Evolutionary conservation across 768 basidiomycete genomes (phyloP).

Genomic region (Lactifluus piperatus): DNA sequence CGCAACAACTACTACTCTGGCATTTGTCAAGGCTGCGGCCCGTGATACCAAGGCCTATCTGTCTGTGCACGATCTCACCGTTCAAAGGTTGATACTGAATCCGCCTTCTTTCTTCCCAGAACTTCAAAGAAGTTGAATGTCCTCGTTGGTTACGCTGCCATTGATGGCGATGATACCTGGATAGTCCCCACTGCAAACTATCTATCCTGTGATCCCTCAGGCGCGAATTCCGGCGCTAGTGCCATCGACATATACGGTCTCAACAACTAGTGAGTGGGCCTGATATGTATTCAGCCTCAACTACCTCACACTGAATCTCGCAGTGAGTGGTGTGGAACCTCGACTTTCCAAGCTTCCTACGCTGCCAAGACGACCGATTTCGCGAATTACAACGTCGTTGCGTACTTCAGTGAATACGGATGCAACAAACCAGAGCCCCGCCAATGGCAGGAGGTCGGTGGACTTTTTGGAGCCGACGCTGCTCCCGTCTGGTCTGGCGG

Average conservation of each 20-base stretch:
- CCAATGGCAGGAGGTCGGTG: constrained; percentile 71
- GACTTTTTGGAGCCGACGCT: constrained; percentile 67
- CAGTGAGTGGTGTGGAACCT: constrained; percentile 79
- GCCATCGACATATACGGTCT: constrained; percentile 82
- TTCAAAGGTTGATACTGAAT: not conserved
- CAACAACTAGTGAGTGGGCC: constrained; percentile 71
- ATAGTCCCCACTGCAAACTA: constrained; percentile 64
- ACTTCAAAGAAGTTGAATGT: constrained; percentile 52
- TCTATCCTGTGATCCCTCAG: constrained; percentile 63
- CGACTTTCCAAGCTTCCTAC: constrained; percentile 49
- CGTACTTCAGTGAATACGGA: constrained; percentile 89
- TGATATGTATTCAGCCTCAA: not conserved
- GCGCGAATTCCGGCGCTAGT: constrained; percentile 42
- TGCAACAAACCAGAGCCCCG: constrained; percentile 55
- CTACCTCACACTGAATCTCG: constrained; percentile 12
- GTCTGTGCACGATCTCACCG: constrained; percentile 34
- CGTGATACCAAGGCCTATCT: constrained; percentile 83
- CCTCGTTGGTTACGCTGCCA: constrained; percentile 80
- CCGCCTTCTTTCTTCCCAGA: constrained; percentile 5
- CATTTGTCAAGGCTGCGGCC: constrained; percentile 87
- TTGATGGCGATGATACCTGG: constrained; percentile 61
- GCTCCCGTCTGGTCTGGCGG: constrained; percentile 81
- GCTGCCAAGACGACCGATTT: constrained; percentile 45
- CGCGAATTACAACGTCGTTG: constrained; percentile 61
- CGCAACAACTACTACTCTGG: constrained; percentile 51